These are phyloP conservation scores for Phytophthora cryptogea DNA, from an alignment of 352 stramenopile species.

Conservation along the genomic window DNA sequence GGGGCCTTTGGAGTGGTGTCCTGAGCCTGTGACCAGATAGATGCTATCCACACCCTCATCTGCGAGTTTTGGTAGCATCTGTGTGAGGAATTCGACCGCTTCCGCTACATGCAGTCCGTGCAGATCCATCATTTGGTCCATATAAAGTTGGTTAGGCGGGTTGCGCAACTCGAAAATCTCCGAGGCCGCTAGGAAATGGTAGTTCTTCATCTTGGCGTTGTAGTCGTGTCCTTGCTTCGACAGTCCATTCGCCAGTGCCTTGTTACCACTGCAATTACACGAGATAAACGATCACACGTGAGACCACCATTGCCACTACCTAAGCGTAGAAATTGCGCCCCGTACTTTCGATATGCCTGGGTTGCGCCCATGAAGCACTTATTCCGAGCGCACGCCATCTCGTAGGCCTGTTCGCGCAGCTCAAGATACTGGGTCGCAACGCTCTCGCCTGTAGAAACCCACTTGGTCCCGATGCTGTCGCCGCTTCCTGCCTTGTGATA, in stretches of 20 bases:
- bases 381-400: slow-evolving; percentile 82
- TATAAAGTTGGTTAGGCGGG: slow-evolving; percentile 73
- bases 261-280: slow-evolving; percentile 62
- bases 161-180: slow-evolving; percentile 85
- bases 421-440: slow-evolving; percentile 77
- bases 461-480: slow-evolving; percentile 48
- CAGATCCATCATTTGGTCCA: slow-evolving; percentile 81
- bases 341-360: slow-evolving; percentile 80
- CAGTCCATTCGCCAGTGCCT: slow-evolving; percentile 67
- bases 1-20: slow-evolving; percentile 80
- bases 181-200: slow-evolving; percentile 72
- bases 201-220: slow-evolving; percentile 87
- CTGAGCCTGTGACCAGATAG: slow-evolving; percentile 81
- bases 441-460: slow-evolving; percentile 65
- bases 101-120: slow-evolving; percentile 84
- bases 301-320: slow-evolving; percentile 6
- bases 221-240: slow-evolving; percentile 81
- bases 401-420: slow-evolving; percentile 76
- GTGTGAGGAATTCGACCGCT: slow-evolving; percentile 72
- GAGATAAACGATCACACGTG: slow-evolving; percentile 11
- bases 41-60: slow-evolving; percentile 78
- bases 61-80: slow-evolving; percentile 73
- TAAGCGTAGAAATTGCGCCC: not conserved
- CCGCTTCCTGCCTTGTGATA: slow-evolving; percentile 58
- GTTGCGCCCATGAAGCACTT: slow-evolving; percentile 89